phyloP scores from a whole-genome alignment of 495 filamentous ascomycete species.

The Penicillium malachiteum region DNA sequence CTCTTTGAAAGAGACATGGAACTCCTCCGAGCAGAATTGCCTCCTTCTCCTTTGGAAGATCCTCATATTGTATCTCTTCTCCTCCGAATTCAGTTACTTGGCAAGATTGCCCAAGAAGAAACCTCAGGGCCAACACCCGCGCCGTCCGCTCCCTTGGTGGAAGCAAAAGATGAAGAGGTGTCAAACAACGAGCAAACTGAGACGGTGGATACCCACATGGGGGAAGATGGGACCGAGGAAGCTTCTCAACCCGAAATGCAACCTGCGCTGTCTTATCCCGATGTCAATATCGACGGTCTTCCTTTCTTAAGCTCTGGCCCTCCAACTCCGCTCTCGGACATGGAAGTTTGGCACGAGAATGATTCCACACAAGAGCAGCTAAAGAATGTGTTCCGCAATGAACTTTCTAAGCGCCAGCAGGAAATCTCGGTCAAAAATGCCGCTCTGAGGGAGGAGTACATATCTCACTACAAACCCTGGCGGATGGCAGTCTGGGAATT shows the following conservation, averaged over 20 bases:
- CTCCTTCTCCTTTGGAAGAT: conserved; percentile 45
- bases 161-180: conserved; percentile 7
- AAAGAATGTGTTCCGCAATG: conserved; percentile 32
- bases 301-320: conserved; percentile 51
- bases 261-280: conserved; percentile 7
- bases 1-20: conserved; percentile 49
- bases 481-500: conserved; percentile 51
- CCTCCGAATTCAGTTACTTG: conserved; percentile 46
- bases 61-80: conserved; percentile 43
- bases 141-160: conserved; percentile 12
- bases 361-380: conserved; percentile 32
- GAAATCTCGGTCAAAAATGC: conserved; percentile 45
- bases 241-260: conserved; percentile 11
- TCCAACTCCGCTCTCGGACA: conserved; percentile 50
- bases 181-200: conserved; percentile 13
- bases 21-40: conserved; percentile 44
- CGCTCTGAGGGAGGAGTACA: conserved; percentile 40
- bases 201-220: conserved; percentile 9
- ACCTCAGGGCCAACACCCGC: background rate
- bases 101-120: conserved; percentile 36
- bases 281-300: conserved; percentile 38
- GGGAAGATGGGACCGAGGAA: conserved; percentile 8
- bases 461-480: conserved; percentile 49
- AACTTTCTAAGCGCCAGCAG: conserved; percentile 41
- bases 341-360: conserved; percentile 49